Percentiles rank a stretch among this genome's conserved stretches.
phyloP scores from a whole-genome alignment of 352 stramenopile genomes.

The Phytophthora agathidicida region DNA sequence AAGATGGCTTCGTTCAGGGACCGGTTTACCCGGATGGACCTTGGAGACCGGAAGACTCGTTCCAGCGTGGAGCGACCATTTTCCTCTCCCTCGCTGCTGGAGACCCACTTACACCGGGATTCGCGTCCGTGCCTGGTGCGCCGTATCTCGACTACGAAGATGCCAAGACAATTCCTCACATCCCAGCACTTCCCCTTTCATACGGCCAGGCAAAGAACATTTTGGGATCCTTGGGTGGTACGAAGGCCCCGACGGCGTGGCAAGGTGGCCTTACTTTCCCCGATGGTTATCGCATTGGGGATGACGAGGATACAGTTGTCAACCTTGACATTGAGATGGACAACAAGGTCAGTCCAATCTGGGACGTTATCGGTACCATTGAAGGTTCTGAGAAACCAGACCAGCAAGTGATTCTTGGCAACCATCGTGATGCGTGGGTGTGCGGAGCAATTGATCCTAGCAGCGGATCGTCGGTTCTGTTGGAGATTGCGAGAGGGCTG shows the following conservation, averaged over 20 bases:
- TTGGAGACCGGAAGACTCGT: conserved; percentile 55
- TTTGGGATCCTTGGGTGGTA: conserved; percentile 59
- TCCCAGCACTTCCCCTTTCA: conserved; percentile 53
- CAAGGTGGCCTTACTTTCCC: conserved; percentile 57
- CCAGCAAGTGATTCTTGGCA: conserved; percentile 77
- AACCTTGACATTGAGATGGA: conserved; percentile 73
- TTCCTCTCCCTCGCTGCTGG: conserved; percentile 67
- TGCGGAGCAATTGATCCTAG: conserved; percentile 87
- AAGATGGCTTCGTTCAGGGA: conserved; percentile 69
- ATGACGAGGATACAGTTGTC: conserved; percentile 51
- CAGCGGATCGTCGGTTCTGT: conserved; percentile 72
- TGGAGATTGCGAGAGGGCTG: conserved; percentile 79
- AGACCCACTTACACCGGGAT: conserved; percentile 54
- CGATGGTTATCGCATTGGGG: conserved; percentile 68
- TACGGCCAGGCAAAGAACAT: conserved; percentile 81
- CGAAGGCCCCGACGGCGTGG: conserved; percentile 51
- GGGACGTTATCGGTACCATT: conserved; percentile 89
- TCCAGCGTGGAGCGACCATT: conserved; percentile 71
- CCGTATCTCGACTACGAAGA: conserved; percentile 40
- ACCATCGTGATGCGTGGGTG: conserved; percentile 92
- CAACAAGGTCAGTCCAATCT: conserved; percentile 75
- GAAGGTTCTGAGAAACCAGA: conserved; percentile 51
- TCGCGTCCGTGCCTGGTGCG: conserved; percentile 42
- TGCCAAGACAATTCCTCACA: conserved; percentile 52
- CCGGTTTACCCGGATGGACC: conserved; percentile 65